Evolutionary conservation across 345 rosid species (phyloP).

Genomic region (Carallia pectinifolia): DNA sequence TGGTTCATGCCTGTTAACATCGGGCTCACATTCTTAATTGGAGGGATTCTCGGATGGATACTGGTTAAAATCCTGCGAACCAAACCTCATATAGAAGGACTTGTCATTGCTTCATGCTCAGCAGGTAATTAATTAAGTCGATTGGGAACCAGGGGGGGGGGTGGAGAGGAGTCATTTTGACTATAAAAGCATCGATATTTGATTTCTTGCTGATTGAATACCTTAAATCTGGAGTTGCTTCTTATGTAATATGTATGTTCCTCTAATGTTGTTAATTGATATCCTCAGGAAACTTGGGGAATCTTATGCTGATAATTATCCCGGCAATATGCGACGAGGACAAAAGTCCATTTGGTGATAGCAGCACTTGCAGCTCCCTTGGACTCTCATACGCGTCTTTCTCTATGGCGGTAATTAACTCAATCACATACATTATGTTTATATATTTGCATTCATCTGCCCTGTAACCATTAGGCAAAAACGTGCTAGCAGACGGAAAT

Average conservation of each 20-base stretch:
- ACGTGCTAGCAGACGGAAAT: too few relatives aligned
- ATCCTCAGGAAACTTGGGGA: constrained; percentile 76
- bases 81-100: constrained; percentile 77
- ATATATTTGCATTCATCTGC: background rate
- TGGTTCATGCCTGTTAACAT: constrained; percentile 97
- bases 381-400: constrained; percentile 91
- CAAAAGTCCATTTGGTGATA: constrained; percentile 68
- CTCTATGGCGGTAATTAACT: constrained; percentile 83
- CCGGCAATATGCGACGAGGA: constrained; percentile 86
- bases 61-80: constrained; percentile 72
- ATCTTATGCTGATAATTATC: constrained; percentile 67
- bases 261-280: too few relatives aligned
- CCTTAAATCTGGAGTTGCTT: too few relatives aligned
- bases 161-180: background rate
- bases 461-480: background rate
- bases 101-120: constrained; percentile 76
- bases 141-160: background rate
- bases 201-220: too few relatives aligned
- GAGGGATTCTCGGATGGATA: constrained; percentile 85
- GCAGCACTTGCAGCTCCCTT: constrained; percentile 45
- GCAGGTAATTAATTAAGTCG: constrained; percentile 41
- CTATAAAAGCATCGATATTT: too few relatives aligned
- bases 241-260: too few relatives aligned
- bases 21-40: constrained; percentile 73
- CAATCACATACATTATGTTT: too few relatives aligned